Evolutionary conservation across 129 eudicot species (phyloP), one percentile per base, ranked within the genome.

Genomic region (Mikania micrantha): DNA sequence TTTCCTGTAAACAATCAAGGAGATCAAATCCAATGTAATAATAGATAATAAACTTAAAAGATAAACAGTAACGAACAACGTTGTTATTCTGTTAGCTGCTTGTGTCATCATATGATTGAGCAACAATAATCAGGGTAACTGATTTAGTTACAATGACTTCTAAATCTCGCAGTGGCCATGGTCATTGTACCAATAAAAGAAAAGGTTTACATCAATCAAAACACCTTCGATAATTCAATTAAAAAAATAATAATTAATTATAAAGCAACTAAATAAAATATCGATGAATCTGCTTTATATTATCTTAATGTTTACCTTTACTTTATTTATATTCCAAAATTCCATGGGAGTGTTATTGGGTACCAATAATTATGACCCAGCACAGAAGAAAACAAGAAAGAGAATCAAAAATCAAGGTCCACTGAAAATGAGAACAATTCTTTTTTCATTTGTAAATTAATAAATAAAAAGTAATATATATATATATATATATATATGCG

Each of bases 1-100:
- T 90, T 50, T 90, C 97, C 97, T 90, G 83, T 63, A 56, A 27
- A 56, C 12, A 4, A 10, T 7, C 10, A 49, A 7, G 7, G 57
- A 20, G 57, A 48, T 48, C 57, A 19, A 19, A 27, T 49, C 27
- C 25, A 49, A 27, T 19, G 17, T 25, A 11, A 53, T 53, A 53
- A 17, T 24, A 53, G 60, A n/a, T n/a, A n/a, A n/a, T n/a, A n/a
- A 54, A 54, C 61, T 11, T 54, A 4, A 42, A 36, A 38, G 45
- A 64, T 40, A 40, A 53, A 34, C 67, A 71, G 1, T 59, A 56
- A 27, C 5, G 6, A 13, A 16, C 65, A 32, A 6, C 5, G 2
- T 59, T 59, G 25, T 9, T 19, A 59, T 59, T 52, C 7, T 31
- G 41, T 31, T 16, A 16, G 41, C 36, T 59, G 13, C 64, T 15